A percentile compares a stretch with the other conserved stretches of the same genome.
phyloP scores from a whole-genome alignment of 768 basidiomycete species.

The Sistotremastrum suecicum region DNA sequence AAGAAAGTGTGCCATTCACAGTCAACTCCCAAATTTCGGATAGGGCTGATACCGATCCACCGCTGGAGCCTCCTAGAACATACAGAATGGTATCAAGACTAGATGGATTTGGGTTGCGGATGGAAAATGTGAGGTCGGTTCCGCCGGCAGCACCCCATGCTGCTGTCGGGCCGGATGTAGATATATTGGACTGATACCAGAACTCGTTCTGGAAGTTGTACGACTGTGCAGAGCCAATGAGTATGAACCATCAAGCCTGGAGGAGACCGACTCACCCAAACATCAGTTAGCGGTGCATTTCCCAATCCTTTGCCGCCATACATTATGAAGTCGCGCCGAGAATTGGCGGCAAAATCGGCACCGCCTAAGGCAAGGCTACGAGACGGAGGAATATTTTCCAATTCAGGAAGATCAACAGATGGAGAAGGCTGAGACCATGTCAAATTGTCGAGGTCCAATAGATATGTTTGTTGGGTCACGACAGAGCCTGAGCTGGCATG shows the following conservation, averaged over 20 bases:
- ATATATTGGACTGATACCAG: slow-evolving; percentile 48
- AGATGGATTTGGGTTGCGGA: slow-evolving; percentile 27
- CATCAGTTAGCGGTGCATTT: slow-evolving; percentile 43
- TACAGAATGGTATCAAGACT: slow-evolving; percentile 62
- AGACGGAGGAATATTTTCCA: slow-evolving; percentile 33
- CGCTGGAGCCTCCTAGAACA: slow-evolving; percentile 56
- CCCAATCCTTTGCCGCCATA: slow-evolving; percentile 54
- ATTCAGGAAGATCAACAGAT: slow-evolving; percentile 27
- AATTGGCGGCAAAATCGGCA: slow-evolving; percentile 63
- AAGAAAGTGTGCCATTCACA: slow-evolving; percentile 56
- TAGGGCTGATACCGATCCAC: slow-evolving; percentile 27
- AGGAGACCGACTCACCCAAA: slow-evolving; percentile 42
- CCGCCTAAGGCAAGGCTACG: slow-evolving; percentile 54
- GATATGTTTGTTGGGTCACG: slow-evolving; percentile 13
- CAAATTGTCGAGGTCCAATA: slow-evolving; percentile 48
- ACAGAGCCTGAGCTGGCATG: too few relatives aligned
- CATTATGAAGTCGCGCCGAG: slow-evolving; percentile 61
- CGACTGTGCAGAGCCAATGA: slow-evolving; percentile 33
- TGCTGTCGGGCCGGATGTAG: slow-evolving; percentile 39
- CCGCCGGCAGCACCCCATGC: slow-evolving; percentile 68
- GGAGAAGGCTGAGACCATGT: slow-evolving; percentile 47
- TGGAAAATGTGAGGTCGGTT: slow-evolving; percentile 39
- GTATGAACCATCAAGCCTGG: background rate
- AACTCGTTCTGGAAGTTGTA: slow-evolving; percentile 65
- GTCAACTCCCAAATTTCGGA: slow-evolving; percentile 61